Evolutionary conservation across 106 monocot species (phyloP).

Genomic region (Phalaenopsis aphrodite): DNA sequence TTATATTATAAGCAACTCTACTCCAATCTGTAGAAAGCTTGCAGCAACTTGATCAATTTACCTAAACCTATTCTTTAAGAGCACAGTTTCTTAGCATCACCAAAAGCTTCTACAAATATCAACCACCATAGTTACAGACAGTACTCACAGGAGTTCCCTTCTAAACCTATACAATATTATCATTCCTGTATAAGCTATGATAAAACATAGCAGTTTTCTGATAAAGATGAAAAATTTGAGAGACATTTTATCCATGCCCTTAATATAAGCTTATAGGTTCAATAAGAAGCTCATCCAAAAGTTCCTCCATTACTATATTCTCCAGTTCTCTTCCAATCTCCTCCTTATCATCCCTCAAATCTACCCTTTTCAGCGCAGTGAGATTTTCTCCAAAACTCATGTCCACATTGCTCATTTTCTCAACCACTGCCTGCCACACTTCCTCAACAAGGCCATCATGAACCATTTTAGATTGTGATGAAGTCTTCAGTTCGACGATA

Average conservation of each 20-base stretch:
- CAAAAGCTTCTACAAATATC: neutral
- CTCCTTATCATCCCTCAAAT: conserved; percentile 22
- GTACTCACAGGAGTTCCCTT: neutral
- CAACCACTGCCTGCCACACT: conserved; percentile 50
- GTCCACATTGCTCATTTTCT: conserved; percentile 16
- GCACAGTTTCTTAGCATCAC: neutral
- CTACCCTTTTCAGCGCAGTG: conserved; percentile 28
- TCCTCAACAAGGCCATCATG: conserved; percentile 37
- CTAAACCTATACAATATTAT: neutral
- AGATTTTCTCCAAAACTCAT: conserved; percentile 2
- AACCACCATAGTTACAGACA: neutral
- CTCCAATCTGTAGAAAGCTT: no score
- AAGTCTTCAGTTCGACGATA: conserved; percentile 8
- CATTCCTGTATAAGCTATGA: neutral
- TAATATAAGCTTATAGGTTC: conserved; percentile 5
- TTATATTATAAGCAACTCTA: no score
- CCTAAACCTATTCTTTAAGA: neutral
- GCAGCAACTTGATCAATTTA: no score
- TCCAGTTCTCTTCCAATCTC: conserved; percentile 41
- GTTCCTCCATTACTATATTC: conserved; percentile 34
- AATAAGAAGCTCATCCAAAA: conserved; percentile 41
- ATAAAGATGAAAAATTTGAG: neutral
- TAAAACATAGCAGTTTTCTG: neutral
- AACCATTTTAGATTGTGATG: conserved; percentile 11
- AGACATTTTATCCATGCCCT: neutral